A percentile compares a stretch with the other conserved stretches of the same genome.
Conservation (phyloP, 2,329 filamentous ascomycete genomes). For the Penicillium corylophilum region DNA sequence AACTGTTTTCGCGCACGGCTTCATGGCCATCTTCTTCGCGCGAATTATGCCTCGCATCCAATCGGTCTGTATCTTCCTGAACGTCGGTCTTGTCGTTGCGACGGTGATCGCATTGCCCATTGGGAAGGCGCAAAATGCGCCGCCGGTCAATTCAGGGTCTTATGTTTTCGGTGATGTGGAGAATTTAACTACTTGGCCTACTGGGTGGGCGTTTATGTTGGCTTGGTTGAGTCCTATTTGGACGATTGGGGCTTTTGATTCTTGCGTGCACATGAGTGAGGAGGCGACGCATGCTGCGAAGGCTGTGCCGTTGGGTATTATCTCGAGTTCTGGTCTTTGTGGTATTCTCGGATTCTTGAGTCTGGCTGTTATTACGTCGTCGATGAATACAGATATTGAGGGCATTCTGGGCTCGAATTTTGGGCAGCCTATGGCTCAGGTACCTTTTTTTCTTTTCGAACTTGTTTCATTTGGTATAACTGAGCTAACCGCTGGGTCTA, state of each 20-base stretch:
- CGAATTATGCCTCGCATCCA: conserved; percentile 59
- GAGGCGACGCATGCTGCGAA: conserved; percentile 61
- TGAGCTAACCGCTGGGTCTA: conserved; percentile 23
- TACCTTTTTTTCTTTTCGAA: conserved; percentile 11
- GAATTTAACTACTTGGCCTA: conserved; percentile 60
- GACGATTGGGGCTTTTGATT: conserved; percentile 57
- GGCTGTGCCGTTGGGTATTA: conserved; percentile 46
- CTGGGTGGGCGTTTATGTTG: conserved; percentile 60
- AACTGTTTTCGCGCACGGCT: conserved; percentile 53
- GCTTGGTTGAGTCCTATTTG: conserved; percentile 63
- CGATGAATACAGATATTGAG: conserved; percentile 55
- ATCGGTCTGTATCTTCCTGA: conserved; percentile 53
- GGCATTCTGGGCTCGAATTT: conserved; percentile 51
- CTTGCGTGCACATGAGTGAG: conserved; percentile 61
- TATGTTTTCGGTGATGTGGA: conserved; percentile 56
- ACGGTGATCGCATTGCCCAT: conserved; percentile 56
- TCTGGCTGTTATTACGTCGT: conserved; percentile 57
- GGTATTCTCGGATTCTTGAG: conserved; percentile 58
- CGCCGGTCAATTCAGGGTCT: conserved; percentile 15
- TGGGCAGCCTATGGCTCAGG: conserved; percentile 59
- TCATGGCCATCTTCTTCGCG: conserved; percentile 53
- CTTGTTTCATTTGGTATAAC: background rate
- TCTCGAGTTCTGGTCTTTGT: conserved; percentile 26
- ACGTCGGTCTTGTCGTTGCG: conserved; percentile 53
- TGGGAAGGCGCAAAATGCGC: conserved; percentile 33